Base-by-base conservation (phyloP, 179 eudicot genomes). In the Pouteria campechiana region DNA sequence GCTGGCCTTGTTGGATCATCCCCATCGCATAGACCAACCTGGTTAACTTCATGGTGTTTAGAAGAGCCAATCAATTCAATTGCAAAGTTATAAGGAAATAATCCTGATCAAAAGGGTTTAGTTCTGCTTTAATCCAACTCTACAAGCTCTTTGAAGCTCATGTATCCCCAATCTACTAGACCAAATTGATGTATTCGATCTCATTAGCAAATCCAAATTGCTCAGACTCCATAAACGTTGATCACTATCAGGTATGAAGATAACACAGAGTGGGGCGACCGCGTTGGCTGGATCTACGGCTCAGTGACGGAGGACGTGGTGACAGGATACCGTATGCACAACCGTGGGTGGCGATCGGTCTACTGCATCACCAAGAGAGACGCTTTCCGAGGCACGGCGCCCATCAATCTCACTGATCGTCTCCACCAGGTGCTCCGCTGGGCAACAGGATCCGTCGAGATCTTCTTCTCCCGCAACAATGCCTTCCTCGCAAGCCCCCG, bases 361-460 rank as follows among this genome's bases (percentile, higher is more conserved):
- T 83, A 83, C 51, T 83, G 94, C 58, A 60, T 83, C 56, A 83
- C 94, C 30, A 79, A 79, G 53, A 60, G 81, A 14, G 94, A 83
- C 35, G 88, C 88, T 13, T 79, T 76, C 48, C 70, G 88, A 4
- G 88, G 94, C n/a, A 56, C 82, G 0, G 88, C 88, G 7, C 88
- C 94, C 3, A 83, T 83, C 24, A 76, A 83, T 42, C 79, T 83
- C 25, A 83, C 88, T 7, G 94, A 83, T 44, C 84, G 94, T 2
- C 61, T 83, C 32, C 84, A 79, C 65, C 88, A 79, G 49, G 84
- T 83, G 35, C 79, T 83, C 38, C 63, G 88, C 0, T 83, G 94
- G 93, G 94, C 94, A 44, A 79, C 94, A 0, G 88, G 88, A n/a
- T 83, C 88, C 0, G 94, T 83, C 4, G 88, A 83, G 54, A 83